These are phyloP conservation scores for Adansonia grandidieri DNA, from an alignment of 441 rosid genomes.

Conservation along the genomic window DNA sequence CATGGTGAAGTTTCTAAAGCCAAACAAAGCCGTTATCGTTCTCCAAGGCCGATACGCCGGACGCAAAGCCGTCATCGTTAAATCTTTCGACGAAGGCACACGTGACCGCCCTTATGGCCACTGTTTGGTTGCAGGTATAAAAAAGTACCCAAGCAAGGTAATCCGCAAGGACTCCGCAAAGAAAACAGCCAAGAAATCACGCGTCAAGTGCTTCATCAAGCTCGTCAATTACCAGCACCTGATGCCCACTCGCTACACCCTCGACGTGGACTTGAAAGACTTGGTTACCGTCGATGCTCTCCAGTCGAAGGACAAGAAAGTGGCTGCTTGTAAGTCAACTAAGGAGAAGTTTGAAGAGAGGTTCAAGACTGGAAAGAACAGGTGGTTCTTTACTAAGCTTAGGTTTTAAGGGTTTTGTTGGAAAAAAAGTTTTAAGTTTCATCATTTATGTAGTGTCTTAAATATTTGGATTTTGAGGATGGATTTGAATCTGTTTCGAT, in stretches of 20 bases:
- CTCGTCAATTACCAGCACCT: conserved; percentile 62
- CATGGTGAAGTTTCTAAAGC: conserved; percentile 64
- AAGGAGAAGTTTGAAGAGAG: conserved; percentile 61
- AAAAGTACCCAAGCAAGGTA: conserved; percentile 64
- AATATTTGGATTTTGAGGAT: not conserved
- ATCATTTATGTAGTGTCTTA: not conserved
- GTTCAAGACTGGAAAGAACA: conserved; percentile 67
- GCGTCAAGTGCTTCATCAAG: conserved; percentile 62
- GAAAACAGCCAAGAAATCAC: conserved; percentile 68
- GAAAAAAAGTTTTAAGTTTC: not conserved
- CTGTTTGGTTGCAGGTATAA: conserved; percentile 60
- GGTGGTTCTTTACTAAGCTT: conserved; percentile 72
- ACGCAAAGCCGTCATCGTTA: conserved; percentile 58
- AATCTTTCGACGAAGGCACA: conserved; percentile 57
- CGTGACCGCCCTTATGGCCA: conserved; percentile 61
- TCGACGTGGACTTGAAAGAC: conserved; percentile 69
- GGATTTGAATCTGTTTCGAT: not conserved
- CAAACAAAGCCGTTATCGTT: conserved; percentile 63
- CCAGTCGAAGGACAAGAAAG: conserved; percentile 58
- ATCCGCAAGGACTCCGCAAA: conserved; percentile 64
- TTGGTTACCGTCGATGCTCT: conserved; percentile 48
- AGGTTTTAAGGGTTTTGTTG: conserved; percentile 48
- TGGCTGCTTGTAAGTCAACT: conserved; percentile 52
- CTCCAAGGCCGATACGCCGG: conserved; percentile 71
- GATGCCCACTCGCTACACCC: conserved; percentile 72